Conservation (phyloP, 257 asterid species). For the Knoxia roxburghii region DNA sequence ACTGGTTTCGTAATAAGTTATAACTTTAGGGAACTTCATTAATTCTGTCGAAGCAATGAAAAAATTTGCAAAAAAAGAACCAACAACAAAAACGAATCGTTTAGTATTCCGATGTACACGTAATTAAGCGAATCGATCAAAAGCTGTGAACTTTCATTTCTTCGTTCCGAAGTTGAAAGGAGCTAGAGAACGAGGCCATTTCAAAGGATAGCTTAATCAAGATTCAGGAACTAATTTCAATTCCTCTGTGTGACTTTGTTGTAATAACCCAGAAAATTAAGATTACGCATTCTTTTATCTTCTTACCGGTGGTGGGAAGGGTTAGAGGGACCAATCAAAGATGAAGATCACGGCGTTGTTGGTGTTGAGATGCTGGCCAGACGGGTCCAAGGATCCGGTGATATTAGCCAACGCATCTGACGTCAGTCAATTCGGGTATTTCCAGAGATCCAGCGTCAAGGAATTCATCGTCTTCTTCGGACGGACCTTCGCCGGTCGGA, state of each 20-base stretch:
- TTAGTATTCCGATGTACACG: not conserved
- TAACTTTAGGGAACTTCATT: not conserved
- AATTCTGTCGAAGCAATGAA: not conserved
- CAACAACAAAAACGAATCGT: too few relatives aligned
- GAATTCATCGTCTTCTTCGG: slow-evolving; percentile 78
- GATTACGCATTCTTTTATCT: too few relatives aligned
- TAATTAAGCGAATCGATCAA: not conserved
- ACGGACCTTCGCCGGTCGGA: slow-evolving; percentile 79
- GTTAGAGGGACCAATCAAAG: slow-evolving; percentile 10
- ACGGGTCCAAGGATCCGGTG: slow-evolving; percentile 63
- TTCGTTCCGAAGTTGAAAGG: not conserved
- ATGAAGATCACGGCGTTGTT: slow-evolving; percentile 93
- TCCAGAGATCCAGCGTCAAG: slow-evolving; percentile 73
- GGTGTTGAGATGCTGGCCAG: slow-evolving; percentile 60
- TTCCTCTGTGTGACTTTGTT: not conserved
- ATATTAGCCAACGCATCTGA: slow-evolving; percentile 65
- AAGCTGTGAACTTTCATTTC: not conserved
- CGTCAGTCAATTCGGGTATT: slow-evolving; percentile 73
- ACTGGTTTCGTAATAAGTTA: not conserved
- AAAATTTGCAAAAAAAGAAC: too few relatives aligned
- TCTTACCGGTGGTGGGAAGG: not conserved
- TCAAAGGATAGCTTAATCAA: not conserved
- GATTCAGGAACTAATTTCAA: not conserved
- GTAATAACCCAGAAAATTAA: too few relatives aligned
- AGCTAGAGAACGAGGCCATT: not conserved